Base-by-base conservation (phyloP, 441 rosid species). In the Sinapis alba region DNA sequence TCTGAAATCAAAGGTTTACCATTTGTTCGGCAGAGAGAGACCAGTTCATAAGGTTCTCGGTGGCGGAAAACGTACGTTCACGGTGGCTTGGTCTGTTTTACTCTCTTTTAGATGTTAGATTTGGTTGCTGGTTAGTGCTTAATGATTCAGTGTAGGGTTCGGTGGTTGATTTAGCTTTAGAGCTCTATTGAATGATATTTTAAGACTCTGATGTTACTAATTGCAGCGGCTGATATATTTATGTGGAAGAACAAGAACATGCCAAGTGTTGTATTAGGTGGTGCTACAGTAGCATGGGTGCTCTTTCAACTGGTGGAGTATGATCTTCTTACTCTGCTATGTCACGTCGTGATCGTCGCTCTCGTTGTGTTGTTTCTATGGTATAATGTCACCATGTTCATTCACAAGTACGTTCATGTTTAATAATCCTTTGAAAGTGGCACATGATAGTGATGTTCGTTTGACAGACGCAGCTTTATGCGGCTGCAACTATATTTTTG, bases 231-330 rank as follows among this genome's bases (percentile, higher is more conserved):
- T 3, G 93, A 92, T 78, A 74, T 92, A 62, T 84, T 92, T 65
- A 82, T 92, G 36, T 92, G 97, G 97, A 92, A 91, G 90, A 83
- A 87, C 86, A 92, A 88, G 79, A 90, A 90, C 85, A 65, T 84
- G 45, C 90, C 97, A 2, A 90, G 78, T 5, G 85, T 82, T 38
- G 87, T 82, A 20, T 83, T 92, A 26, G 91, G 90, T 63, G 85
- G 82, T 7, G 91, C 85, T 12, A 90, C 96, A 7, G 84, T 57
- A 5, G 78, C 83, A 0, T 92, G 96, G 96, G 80, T 83, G 79
- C 82, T 92, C 41, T 87, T 92, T 73, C 93, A 90, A 79, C 64
- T 88, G 80, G 74, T 86, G 12, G 90, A 87, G 68, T 90, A 83
- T 72, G 87, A 89, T 79, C 82, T 92, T 50, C 84, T 92, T 43